phyloP scores from a whole-genome alignment of 2,329 filamentous ascomycete species.

The Acarospora socialis region DNA sequence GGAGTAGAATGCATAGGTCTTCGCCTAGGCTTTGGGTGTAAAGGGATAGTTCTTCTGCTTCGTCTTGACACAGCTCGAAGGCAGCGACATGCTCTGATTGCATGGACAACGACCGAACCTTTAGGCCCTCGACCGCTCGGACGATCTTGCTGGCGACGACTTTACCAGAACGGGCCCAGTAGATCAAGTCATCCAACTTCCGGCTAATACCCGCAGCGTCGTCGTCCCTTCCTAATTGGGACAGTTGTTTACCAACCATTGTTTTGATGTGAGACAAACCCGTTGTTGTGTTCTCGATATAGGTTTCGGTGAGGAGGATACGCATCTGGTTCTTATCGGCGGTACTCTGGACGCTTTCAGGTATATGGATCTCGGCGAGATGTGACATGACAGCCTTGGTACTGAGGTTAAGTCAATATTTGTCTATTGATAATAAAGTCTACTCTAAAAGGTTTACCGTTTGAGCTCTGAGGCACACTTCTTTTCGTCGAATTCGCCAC shows the following conservation, averaged over 20 bases:
- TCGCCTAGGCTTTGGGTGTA: constrained; percentile 54
- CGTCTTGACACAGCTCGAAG: constrained; percentile 56
- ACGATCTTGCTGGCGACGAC: constrained; percentile 68
- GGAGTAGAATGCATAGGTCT: constrained; percentile 50
- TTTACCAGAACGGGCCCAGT: constrained; percentile 68
- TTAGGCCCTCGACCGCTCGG: constrained; percentile 62
- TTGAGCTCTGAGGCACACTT: constrained; percentile 70
- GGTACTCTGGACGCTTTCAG: constrained; percentile 53
- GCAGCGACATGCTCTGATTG: constrained; percentile 50
- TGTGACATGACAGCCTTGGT: constrained; percentile 81
- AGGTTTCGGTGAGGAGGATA: constrained; percentile 60
- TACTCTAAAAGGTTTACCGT: constrained; percentile 26
- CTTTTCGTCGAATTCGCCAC: constrained; percentile 73
- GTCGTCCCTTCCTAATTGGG: constrained; percentile 51
- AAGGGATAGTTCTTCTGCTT: constrained; percentile 49
- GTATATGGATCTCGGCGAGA: constrained; percentile 66
- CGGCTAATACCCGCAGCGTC: constrained; percentile 51
- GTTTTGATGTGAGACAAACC: constrained; percentile 48
- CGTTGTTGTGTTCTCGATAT: constrained; percentile 63
- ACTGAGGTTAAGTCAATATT: constrained; percentile 21
- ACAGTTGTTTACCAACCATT: no score
- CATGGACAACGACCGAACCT: constrained; percentile 59
- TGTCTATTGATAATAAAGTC: constrained; percentile 1
- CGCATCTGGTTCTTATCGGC: constrained; percentile 70
- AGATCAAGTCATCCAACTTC: constrained; percentile 57